These are phyloP conservation scores for Blastobotrys mokoenaii DNA, from an alignment of 805 yeast species.

Conservation along the genomic window DNA sequence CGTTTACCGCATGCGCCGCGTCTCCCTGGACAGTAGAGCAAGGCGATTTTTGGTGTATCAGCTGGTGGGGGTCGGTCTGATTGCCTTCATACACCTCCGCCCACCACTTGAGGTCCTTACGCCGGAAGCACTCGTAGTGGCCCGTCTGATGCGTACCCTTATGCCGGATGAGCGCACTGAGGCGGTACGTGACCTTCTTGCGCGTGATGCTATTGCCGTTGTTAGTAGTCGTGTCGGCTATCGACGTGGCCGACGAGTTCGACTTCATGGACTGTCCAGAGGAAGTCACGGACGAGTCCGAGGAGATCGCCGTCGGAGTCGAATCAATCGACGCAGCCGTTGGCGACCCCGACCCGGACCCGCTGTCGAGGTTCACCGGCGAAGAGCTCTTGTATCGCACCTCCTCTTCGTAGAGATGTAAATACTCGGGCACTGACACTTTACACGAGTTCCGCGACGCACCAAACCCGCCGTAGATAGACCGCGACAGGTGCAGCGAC, in stretches of 20 bases:
- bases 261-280: constrained; percentile 15
- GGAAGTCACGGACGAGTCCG: constrained; percentile 13
- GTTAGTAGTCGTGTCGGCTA: constrained; percentile 4
- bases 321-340: not conserved
- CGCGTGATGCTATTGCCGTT: constrained; percentile 8
- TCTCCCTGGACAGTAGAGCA: not conserved
- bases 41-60: too few relatives aligned
- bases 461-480: constrained; percentile 59
- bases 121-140: constrained; percentile 82
- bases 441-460: constrained; percentile 69
- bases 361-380: not conserved
- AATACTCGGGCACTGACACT: constrained; percentile 54
- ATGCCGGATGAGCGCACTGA: constrained; percentile 73
- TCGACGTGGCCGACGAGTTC: not conserved
- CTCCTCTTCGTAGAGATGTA: constrained; percentile 29
- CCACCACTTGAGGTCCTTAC: constrained; percentile 37
- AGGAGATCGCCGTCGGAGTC: constrained; percentile 1
- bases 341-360: not conserved
- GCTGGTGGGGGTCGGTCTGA: not conserved
- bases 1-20: not conserved
- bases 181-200: constrained; percentile 38
- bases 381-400: not conserved
- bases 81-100: not conserved
- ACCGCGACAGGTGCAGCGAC: constrained; percentile 78
- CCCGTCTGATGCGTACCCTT: constrained; percentile 84